Evolutionary conservation across 257 asterid genomes (phyloP).

Genomic region (Plantago ovata): DNA sequence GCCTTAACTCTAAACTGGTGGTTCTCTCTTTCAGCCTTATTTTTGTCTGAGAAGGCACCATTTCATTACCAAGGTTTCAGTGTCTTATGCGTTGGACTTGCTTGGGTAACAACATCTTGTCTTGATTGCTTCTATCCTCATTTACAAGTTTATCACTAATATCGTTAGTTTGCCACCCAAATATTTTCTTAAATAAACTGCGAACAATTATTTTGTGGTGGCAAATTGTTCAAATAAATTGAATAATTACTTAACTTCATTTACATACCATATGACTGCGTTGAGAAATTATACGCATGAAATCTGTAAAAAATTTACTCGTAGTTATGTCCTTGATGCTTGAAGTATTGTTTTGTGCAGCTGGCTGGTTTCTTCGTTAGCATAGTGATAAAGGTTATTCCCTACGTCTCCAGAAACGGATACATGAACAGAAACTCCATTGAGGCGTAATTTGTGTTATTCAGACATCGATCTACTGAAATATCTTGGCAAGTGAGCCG

Average conservation of each 20-base stretch:
- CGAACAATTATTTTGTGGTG: too few species aligned
- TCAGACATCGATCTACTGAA: background rate
- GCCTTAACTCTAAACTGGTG: background rate
- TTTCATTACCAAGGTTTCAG: constrained; percentile 82
- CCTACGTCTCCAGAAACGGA: constrained; percentile 18
- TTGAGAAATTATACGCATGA: background rate
- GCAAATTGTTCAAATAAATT: too few species aligned
- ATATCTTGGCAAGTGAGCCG: background rate
- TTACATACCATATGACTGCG: too few species aligned
- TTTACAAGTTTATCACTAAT: background rate
- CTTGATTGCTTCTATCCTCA: background rate
- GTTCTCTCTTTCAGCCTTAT: constrained; percentile 42
- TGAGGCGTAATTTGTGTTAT: constrained; percentile 5
- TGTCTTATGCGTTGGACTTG: constrained; percentile 64
- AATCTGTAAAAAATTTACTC: background rate
- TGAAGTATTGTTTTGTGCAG: constrained; percentile 29
- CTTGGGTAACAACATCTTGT: constrained; percentile 43
- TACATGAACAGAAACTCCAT: background rate
- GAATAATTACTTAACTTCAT: too few species aligned
- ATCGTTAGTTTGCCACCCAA: background rate
- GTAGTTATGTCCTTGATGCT: background rate
- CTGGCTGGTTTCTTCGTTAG: constrained; percentile 62
- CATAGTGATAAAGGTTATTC: constrained; percentile 32
- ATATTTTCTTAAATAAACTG: background rate
- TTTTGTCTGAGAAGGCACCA: constrained; percentile 64